Base-by-base conservation (phyloP, 257 asterid genomes). In the Primulina huaijiensis region DNA sequence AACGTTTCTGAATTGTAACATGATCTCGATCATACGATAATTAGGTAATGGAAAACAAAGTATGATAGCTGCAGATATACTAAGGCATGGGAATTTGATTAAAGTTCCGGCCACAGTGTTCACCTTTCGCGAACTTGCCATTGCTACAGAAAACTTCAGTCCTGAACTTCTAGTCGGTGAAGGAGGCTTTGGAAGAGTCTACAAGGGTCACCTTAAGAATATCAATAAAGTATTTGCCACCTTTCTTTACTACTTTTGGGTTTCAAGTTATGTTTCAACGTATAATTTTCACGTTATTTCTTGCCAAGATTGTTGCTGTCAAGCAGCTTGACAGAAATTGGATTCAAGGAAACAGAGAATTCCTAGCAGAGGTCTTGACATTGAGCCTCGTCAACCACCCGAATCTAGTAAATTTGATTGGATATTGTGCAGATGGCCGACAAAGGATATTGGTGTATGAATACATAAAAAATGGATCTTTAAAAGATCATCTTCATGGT, bases 151-250 rank as follows among this genome's bases (percentile, higher is more conserved):
- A 64, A 90, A 89, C 70, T 92, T 92, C 79, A 86, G 85, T 34
- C 82, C 97, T 12, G 94, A 89, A 5, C 69, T 84, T 35, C 81
- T 87, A 5, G 79, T 92, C 4, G 97, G 96, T 4, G 93, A 88
- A 81, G 97, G 98, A 64, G 95, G 92, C 56, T 90, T 90, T 21
- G 98, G 96, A 56, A 81, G 97, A 70, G 97, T 92, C 62, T 92
- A 90, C 60, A 88, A 75, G 71, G 98, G 98, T 60, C 70, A 78
- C 72, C 83, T 92, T 74, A 85, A 82, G 87, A 84, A 78, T 62
- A 84, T 87, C 0, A 75, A 90, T 58, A 85, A 92, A 77, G 97
- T 87, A 73, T n/a, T 37, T 30, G n/a, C 68, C 60, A 37, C 56
- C 21, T 69, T 23, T 64, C 31, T 60, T 8, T 52, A 34, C 65